These are phyloP conservation scores for Nymphaea thermarum DNA, from an alignment of 164 flowering plant species.

Conservation along the genomic window DNA sequence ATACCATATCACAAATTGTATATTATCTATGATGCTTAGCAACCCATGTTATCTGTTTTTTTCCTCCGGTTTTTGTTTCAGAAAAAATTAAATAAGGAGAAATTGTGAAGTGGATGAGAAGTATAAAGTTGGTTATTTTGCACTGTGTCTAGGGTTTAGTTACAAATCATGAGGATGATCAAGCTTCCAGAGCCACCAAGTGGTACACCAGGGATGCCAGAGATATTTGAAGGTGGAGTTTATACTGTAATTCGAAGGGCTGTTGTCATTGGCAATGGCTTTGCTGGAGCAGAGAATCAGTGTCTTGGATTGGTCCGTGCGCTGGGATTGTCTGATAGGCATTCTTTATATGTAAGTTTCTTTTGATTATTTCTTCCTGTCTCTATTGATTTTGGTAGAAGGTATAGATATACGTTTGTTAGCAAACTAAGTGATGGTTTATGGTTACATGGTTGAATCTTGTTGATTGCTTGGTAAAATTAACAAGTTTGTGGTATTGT, in stretches of 20 bases:
- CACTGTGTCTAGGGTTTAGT: neutral
- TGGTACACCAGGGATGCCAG: slow-evolving; percentile 44
- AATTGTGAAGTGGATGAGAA: too few species aligned
- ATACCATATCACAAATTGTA: too few species aligned
- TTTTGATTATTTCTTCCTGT: neutral
- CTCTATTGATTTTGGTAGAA: neutral
- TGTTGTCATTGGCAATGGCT: slow-evolving; percentile 77
- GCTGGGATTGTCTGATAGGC: slow-evolving; percentile 66
- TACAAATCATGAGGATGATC: slow-evolving; percentile 53
- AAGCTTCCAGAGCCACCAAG: slow-evolving; percentile 83
- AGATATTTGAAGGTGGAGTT: slow-evolving; percentile 74
- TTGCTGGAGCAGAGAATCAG: slow-evolving; percentile 78
- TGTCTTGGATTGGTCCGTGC: slow-evolving; percentile 82
- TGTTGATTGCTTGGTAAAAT: too few species aligned
- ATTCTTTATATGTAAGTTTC: slow-evolving; percentile 51
- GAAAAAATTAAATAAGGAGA: too few species aligned
- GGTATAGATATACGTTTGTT: too few species aligned
- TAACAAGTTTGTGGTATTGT: too few species aligned
- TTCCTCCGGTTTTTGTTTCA: too few species aligned
- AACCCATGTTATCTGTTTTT: too few species aligned
- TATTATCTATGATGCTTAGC: too few species aligned
- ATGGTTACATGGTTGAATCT: too few species aligned
- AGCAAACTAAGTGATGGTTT: too few species aligned
- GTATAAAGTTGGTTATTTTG: too few species aligned
- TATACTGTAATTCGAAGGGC: slow-evolving; percentile 60